Evolutionary conservation across 192 early-diverging fungal species (phyloP).

Genomic region (Coemansia aciculifera): DNA sequence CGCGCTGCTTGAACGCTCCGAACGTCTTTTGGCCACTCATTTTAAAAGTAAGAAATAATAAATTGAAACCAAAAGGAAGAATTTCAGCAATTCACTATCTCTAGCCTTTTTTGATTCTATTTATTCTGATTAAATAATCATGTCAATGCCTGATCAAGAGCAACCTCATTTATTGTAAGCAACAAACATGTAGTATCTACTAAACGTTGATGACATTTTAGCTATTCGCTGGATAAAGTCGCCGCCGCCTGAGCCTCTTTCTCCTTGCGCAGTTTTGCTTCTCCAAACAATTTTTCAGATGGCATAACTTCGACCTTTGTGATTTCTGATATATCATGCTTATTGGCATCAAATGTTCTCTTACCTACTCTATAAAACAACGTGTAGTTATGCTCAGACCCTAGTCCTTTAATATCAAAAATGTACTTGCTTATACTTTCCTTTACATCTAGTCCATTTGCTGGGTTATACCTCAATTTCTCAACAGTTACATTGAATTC

Average conservation of each 20-base stretch:
- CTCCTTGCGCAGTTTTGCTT: neutral
- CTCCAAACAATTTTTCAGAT: neutral
- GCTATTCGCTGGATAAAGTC: neutral
- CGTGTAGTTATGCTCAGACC: neutral
- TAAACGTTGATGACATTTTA: neutral
- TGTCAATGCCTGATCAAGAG: no score
- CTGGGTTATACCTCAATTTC: neutral
- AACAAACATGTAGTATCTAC: neutral
- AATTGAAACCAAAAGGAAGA: neutral
- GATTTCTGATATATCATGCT: neutral
- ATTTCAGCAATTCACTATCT: neutral
- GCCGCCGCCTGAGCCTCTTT: neutral
- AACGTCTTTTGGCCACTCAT: neutral
- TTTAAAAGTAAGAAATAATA: neutral
- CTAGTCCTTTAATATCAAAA: neutral
- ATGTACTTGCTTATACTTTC: neutral
- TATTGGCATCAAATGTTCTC: neutral
- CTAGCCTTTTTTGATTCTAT: neutral
- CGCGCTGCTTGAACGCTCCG: slow-evolving; percentile 3
- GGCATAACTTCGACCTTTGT: neutral
- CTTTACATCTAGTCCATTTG: neutral
- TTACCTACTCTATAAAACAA: neutral
- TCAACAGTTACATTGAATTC: neutral
- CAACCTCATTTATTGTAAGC: neutral
- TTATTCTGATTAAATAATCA: neutral